Base-by-base conservation (phyloP, 208 protist species). In the Leishmania amazonensis region DNA sequence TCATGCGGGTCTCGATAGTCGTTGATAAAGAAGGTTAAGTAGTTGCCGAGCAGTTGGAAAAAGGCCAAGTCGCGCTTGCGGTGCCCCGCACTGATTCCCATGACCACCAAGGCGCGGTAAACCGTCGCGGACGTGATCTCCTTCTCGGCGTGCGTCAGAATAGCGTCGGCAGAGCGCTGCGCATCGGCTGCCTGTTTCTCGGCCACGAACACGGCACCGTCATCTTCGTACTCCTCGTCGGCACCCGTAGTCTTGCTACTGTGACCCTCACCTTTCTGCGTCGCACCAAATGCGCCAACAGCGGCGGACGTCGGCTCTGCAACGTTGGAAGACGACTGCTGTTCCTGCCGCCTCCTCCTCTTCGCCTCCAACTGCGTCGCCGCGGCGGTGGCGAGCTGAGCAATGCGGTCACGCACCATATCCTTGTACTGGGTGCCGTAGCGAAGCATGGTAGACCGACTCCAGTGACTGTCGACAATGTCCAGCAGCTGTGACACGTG, bases 1-100 rank as follows among this genome's bases (percentile, higher is more conserved):
- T 93, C 82, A 53, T 89, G 85, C 28, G 93, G 89, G 76, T 94
- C 87, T 28, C 86, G 85, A 82, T 94, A 94, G 45, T 86, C 74
- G 81, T 94, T 93, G 81, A 96, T 91, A 67, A 91, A 86, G 51
- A 86, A 85, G 53, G 85, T 78, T 38, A 96, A 71, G 67, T 90
- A 94, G 70, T 87, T 81, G 24, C 91, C 93, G 53, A 96, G 73
- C 24, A 91, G 85, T 62, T 89, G 86, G 81, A 96, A 97, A 78
- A 95, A 93, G 31, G 87, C 89, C 57, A 95, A 53, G 79, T 97
- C 94, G 6, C 92, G 83, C 83, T 95, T 96, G 15, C 91, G 91
- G 2, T 83, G 84, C 1, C 88, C 90, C 45, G 80, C 93, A 65
- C 90, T 92, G 83, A 97, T 89, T 54, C 92, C 94, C 84, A 94